Evolutionary conservation across 2,329 filamentous ascomycete species (phyloP).

Genomic region (Scolecobasidium constrictum): DNA sequence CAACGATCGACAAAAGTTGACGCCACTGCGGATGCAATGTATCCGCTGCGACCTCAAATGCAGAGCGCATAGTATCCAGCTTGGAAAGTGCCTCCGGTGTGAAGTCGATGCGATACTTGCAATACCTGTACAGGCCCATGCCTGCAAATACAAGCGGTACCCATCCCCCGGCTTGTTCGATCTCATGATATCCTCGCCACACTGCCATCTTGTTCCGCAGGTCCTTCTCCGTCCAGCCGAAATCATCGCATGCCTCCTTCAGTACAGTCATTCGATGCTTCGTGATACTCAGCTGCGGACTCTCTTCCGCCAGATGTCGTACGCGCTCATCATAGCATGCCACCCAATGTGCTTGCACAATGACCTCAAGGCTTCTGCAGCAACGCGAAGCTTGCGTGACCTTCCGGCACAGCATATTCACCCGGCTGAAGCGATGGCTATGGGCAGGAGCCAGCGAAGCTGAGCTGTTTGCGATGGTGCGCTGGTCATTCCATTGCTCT

Average conservation of each 20-base stretch:
- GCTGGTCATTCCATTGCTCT: conserved; percentile 13
- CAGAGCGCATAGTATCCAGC: conserved; percentile 32
- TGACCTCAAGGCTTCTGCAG: conserved; percentile 46
- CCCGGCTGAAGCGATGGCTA: conserved; percentile 24
- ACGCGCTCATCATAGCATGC: conserved; percentile 44
- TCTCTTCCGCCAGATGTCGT: conserved; percentile 27
- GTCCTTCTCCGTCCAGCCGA: conserved; percentile 48
- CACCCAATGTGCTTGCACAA: conserved; percentile 47
- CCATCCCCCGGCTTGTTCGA: conserved; percentile 47
- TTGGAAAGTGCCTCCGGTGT: conserved; percentile 38
- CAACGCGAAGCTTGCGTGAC: conserved; percentile 41
- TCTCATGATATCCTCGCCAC: conserved; percentile 49
- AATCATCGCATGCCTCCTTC: conserved; percentile 42
- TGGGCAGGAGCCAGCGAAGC: conserved; percentile 12
- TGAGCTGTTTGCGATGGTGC: conserved; percentile 11
- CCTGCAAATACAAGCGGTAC: conserved; percentile 45
- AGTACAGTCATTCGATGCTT: conserved; percentile 42
- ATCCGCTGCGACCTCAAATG: conserved; percentile 43
- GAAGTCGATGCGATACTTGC: conserved; percentile 48
- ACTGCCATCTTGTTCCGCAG: conserved; percentile 40
- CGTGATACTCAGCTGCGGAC: conserved; percentile 30
- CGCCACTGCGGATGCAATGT: conserved; percentile 43
- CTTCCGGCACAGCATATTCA: conserved; percentile 33
- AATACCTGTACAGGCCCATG: conserved; percentile 48
- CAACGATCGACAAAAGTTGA: conserved; percentile 36